These are phyloP conservation scores for Mycena rosella DNA, from an alignment of 768 basidiomycete genomes.

Conservation along the genomic window DNA sequence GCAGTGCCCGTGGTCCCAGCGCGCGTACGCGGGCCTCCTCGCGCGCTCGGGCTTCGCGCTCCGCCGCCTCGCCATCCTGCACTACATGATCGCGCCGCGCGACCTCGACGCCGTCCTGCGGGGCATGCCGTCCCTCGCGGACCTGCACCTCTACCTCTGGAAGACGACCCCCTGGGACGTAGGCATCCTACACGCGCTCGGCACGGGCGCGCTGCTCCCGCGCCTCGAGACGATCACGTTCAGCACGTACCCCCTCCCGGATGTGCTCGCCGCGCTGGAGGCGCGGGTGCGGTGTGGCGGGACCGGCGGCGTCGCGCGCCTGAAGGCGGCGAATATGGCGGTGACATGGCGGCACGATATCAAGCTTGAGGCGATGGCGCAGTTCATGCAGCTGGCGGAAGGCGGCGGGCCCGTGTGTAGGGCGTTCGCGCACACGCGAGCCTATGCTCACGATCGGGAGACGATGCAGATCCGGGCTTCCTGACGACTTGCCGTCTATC, in stretches of 20 bases:
- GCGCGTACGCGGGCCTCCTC: constrained; percentile 32
- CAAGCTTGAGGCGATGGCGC: constrained; percentile 21
- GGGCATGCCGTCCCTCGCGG: constrained; percentile 33
- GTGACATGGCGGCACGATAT: constrained; percentile 26
- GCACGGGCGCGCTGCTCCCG: constrained; percentile 27
- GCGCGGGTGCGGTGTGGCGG: constrained; percentile 15
- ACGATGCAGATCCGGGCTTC: constrained; percentile 5
- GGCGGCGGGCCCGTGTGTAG: constrained; percentile 21
- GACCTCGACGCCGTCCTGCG: constrained; percentile 25
- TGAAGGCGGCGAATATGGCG: constrained; percentile 31
- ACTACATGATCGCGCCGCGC: constrained; percentile 31
- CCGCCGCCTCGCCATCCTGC: constrained; percentile 34
- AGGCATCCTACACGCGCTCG: constrained; percentile 21
- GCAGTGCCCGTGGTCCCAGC: constrained; percentile 30
- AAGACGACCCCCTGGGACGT: constrained; percentile 30
- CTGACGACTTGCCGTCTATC: not conserved
- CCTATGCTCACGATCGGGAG: constrained; percentile 34
- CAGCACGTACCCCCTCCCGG: constrained; percentile 31
- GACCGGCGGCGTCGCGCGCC: constrained; percentile 10
- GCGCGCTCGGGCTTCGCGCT: constrained; percentile 34
- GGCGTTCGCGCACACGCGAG: constrained; percentile 29
- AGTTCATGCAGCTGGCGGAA: constrained; percentile 28
- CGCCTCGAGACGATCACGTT: constrained; percentile 33
- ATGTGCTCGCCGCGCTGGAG: constrained; percentile 26
- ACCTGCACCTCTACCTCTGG: constrained; percentile 34